Evolutionary conservation across 164 flowering plant species (phyloP).

Genomic region (Magnolia changhungtana): DNA sequence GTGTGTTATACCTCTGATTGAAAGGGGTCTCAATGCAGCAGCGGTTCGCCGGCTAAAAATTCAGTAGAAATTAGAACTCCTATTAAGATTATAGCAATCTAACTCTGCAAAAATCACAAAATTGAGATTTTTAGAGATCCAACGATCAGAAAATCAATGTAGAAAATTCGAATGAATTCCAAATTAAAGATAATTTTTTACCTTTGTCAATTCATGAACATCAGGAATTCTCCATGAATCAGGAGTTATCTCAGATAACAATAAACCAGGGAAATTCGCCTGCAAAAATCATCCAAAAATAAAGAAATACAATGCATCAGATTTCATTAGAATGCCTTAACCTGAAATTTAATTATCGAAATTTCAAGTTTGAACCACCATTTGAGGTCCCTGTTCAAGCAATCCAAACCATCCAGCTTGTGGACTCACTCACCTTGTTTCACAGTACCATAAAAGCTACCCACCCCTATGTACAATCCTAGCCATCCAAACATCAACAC

Average conservation of each 20-base stretch:
- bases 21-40: not conserved
- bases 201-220: not conserved
- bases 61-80: not conserved
- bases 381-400: not conserved
- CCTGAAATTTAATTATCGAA: not conserved
- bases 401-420: no score
- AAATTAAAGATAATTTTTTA: no score
- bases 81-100: not conserved
- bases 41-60: not conserved
- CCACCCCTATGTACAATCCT: no score
- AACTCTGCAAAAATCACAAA: not conserved
- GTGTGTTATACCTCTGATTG: not conserved
- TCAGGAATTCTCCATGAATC: slow-evolving; percentile 51
- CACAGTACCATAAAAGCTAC: no score
- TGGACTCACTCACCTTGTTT: no score
- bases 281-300: slow-evolving; percentile 22
- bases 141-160: not conserved
- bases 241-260: slow-evolving; percentile 47
- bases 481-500: no score
- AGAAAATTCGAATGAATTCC: not conserved
- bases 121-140: not conserved
- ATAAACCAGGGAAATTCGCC: slow-evolving; percentile 50
- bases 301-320: not conserved
- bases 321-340: not conserved
- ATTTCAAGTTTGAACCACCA: not conserved